These are phyloP conservation scores for Colletotrichum gloeosporioides DNA, from an alignment of 2,329 filamentous ascomycete species.

Conservation along the genomic window DNA sequence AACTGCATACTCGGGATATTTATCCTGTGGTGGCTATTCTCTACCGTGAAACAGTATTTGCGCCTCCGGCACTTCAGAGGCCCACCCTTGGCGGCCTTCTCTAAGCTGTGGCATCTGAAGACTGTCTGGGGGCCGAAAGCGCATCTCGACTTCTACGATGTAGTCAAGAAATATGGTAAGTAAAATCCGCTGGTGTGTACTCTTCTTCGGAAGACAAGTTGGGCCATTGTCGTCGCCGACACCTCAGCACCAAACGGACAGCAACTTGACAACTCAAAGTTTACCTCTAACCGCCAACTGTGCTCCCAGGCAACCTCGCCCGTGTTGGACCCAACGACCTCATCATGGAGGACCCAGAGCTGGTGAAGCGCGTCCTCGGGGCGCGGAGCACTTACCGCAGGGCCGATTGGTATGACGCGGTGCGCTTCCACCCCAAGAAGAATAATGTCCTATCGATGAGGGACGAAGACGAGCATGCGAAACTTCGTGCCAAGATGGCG, in stretches of 20 bases:
- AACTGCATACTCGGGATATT: not conserved
- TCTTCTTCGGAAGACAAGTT: not conserved
- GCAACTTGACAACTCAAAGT: not conserved
- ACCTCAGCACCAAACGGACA: not conserved
- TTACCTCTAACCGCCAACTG: not conserved
- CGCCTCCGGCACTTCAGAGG: constrained; percentile 46
- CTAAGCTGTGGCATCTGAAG: constrained; percentile 43
- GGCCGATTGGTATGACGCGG: constrained; percentile 49
- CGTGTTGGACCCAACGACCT: constrained; percentile 23
- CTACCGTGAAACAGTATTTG: constrained; percentile 32
- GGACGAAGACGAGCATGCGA: constrained; percentile 48
- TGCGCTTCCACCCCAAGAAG: constrained; percentile 55
- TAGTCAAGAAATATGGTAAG: constrained; percentile 38
- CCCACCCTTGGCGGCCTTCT: constrained; percentile 40
- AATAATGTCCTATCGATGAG: constrained; percentile 58
- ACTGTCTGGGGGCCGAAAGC: constrained; percentile 33
- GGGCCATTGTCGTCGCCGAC: not conserved
- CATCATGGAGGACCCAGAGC: constrained; percentile 18
- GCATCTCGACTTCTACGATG: constrained; percentile 39
- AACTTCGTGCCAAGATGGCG: constrained; percentile 53
- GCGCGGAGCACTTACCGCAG: constrained; percentile 41
- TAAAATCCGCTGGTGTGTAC: not conserved
- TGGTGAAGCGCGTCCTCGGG: constrained; percentile 38
- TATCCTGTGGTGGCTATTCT: constrained; percentile 10
- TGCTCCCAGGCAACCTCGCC: constrained; percentile 18